These are phyloP conservation scores for Termitomyces heimii DNA, from an alignment of 768 basidiomycete genomes.

Conservation along the genomic window DNA sequence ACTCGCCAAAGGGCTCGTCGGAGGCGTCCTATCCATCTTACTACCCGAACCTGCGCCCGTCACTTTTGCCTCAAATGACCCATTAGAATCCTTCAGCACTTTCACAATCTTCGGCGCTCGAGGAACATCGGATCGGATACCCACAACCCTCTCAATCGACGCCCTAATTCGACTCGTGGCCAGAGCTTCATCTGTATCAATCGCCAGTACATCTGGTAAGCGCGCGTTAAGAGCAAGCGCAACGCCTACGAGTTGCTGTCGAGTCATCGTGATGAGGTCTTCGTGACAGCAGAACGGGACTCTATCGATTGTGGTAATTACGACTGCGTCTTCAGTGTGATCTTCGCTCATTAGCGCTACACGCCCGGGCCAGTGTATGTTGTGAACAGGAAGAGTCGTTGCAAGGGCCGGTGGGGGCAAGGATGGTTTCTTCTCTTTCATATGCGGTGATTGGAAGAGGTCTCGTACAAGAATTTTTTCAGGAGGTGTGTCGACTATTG, in stretches of 20 bases:
- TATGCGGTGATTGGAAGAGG: not conserved
- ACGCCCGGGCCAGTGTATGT: slow-evolving; percentile 19
- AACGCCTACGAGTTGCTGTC: slow-evolving; percentile 43
- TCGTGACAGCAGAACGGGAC: slow-evolving; percentile 73
- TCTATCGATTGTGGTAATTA: slow-evolving; percentile 54
- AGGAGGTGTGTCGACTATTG: slow-evolving; percentile 21
- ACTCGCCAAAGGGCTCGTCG: slow-evolving; percentile 30
- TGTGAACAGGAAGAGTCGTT: not conserved
- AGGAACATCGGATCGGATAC: slow-evolving; percentile 37
- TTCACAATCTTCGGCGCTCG: slow-evolving; percentile 29
- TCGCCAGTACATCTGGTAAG: slow-evolving; percentile 46
- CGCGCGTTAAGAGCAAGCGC: slow-evolving; percentile 50
- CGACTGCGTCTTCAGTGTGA: slow-evolving; percentile 44
- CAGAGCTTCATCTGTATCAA: slow-evolving; percentile 34
- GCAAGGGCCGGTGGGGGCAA: not conserved
- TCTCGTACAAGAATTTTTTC: not conserved
- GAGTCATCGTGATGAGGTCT: slow-evolving; percentile 61
- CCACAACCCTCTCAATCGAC: slow-evolving; percentile 57
- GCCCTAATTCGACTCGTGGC: slow-evolving; percentile 40
- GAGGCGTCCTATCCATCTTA: slow-evolving; percentile 21
- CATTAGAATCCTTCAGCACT: slow-evolving; percentile 7
- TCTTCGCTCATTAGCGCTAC: slow-evolving; percentile 60
- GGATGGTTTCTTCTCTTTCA: slow-evolving; percentile 1
- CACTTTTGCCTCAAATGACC: slow-evolving; percentile 8
- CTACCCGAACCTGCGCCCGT: not conserved